Percentiles rank a stretch among this genome's conserved stretches.
Evolutionary conservation across 2,329 filamentous ascomycete species (phyloP).

Genomic region (Claviceps capensis): DNA sequence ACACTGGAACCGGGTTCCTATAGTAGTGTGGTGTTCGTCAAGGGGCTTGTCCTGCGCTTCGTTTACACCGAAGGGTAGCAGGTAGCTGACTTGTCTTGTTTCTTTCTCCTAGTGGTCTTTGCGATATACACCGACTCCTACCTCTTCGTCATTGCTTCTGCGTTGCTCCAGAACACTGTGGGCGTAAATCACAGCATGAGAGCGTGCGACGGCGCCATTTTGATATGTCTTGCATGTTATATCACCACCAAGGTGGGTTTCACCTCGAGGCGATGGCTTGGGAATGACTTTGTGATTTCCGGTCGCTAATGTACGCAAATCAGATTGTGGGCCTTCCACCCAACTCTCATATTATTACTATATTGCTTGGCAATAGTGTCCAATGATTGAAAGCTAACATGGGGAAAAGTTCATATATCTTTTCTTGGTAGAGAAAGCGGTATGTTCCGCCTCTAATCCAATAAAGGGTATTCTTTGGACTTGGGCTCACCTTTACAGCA

Average conservation of each 20-base stretch:
- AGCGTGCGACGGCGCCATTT: constrained; percentile 43
- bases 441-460: constrained; percentile 15
- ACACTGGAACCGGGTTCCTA: constrained; percentile 26
- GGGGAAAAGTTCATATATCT: constrained; percentile 41
- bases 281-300: neutral
- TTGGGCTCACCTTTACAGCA: constrained; percentile 24
- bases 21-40: constrained; percentile 27
- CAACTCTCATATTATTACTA: neutral
- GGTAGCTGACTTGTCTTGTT: neutral
- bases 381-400: neutral
- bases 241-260: constrained; percentile 44
- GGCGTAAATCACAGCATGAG: constrained; percentile 36
- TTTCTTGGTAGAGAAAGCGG: constrained; percentile 51
- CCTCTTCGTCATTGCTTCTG: constrained; percentile 43
- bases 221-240: constrained; percentile 48
- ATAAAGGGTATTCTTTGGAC: neutral
- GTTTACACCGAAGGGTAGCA: neutral
- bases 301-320: neutral
- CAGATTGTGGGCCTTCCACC: constrained; percentile 18
- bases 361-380: neutral
- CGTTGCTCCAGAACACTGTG: constrained; percentile 41
- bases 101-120: constrained; percentile 35
- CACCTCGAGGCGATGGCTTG: neutral
- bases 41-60: neutral
- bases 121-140: constrained; percentile 47